Base-by-base conservation (phyloP, 2,329 filamentous ascomycete genomes). In the Ustilaginoidea virens region DNA sequence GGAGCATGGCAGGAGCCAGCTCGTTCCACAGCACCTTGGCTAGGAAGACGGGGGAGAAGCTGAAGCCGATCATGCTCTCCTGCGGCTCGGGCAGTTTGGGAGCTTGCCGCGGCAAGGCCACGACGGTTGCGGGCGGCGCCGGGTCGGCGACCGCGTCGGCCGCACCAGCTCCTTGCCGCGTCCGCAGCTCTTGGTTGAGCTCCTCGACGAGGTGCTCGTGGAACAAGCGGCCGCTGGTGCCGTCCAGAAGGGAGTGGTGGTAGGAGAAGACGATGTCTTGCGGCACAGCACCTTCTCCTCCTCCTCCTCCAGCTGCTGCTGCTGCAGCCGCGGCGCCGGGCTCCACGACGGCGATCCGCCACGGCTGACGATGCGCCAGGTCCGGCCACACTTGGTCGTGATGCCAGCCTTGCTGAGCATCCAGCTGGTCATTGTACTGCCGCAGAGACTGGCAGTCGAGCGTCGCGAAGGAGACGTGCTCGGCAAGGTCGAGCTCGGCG, bases 221-320 rank as follows among this genome's bases (percentile, higher is more conserved):
- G 36, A 74, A 69, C 2, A 55, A 39, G 17, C 48, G 46, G 0
- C 58, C 60, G 36, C 60, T 58, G 9, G 55, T 48, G 2, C 69
- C 69, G 36, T 73, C 69, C 15, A 55, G 53, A 12, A 72, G 47
- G 1, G 56, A 51, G 37, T 73, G 68, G 35, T 73, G 68, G 19
- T 52, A 64, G 5, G 55, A 50, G 36, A 70, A 66, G 5, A 58
- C 36, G 9, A 66, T 34, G 27, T 68, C 56, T 19, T 57, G 38
- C 5, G 47, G n/a, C n/a, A n/a, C n/a, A n/a, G n/a, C n/a, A n/a
- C n/a, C n/a, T n/a, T n/a, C n/a, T n/a, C n/a, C n/a, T n/a, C n/a
- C n/a, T n/a, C n/a, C n/a, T n/a, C n/a, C n/a, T n/a, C n/a, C n/a
- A n/a, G n/a, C n/a, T n/a, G n/a, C n/a, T n/a, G n/a, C n/a, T 3